Base-by-base conservation (phyloP, 2,329 filamentous ascomycete genomes). In the Trematosphaeria pertusa region DNA sequence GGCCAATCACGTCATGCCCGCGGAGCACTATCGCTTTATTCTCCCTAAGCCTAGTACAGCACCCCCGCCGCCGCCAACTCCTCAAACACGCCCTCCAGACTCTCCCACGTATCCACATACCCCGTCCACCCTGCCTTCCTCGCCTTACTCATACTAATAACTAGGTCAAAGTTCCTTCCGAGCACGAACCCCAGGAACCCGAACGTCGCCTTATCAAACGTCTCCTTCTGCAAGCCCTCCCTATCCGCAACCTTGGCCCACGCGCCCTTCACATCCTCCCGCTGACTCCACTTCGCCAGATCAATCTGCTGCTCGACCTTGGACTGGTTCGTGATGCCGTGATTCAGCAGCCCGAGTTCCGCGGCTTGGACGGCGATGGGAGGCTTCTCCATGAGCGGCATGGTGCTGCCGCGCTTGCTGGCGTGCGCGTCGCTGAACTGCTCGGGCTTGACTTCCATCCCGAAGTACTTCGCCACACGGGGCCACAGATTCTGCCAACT, bases 111-210 rank as follows among this genome's bases (percentile, higher is more conserved):
- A 43, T 64, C 57, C 5, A 33, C 48, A 42, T 65, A 75, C 0
- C 73, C 76, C 1, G 61, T 73, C 72, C 73, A 80, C 0, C 78
- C 77, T 18, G 69, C 58, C 48, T 70, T 71, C 41, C 77, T 65
- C 4, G 77, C 77, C 59, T 79, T 79, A 37, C 65, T 77, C 71
- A 78, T 77, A 42, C 65, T 73, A 32, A 72, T 56, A 1, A 76
- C 70, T 5, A 74, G 36, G 54, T 73, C 68, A 45, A 70, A 78
- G 32, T 71, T 68, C 26, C 76, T 57, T 0, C 76, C 75, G 18
- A 79, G 57, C 2, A 73, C 71, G 53, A 78, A 75, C 5, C 68
- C 72, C 40, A 75, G 52, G 42, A 75, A 78, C 1, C 51, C 63
- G 75, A 75, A 79, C 0, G 76, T 78, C 1, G 74, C 76, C 46